Base-by-base conservation (phyloP, 139 green algal species). In the Yamagishiella unicocca region DNA sequence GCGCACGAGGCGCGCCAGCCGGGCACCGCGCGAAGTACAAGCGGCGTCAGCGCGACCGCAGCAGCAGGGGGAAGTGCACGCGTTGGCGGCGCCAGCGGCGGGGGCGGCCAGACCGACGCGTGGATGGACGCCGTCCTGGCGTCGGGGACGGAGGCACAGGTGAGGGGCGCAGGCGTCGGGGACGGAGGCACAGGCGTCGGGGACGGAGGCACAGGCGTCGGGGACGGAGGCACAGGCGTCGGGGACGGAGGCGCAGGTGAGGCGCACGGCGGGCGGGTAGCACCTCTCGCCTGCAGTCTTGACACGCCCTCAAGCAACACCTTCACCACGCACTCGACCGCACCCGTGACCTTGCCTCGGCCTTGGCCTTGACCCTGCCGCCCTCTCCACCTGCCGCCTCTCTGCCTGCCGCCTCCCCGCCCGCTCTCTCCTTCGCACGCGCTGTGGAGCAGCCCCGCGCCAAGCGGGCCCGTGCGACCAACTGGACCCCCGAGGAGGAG, bases 401-500 rank as follows among this genome's bases (percentile, higher is more conserved):
- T 42, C 29, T 72, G n/a, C 37, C 10, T n/a, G 5, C 67, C 67
- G 10, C 35, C 2, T 46, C 5, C 9, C 35, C 29, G 17, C 19
- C 17, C 35, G 21, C 37, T 75, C 29, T 50, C 37, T 29, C 22
- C 7, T 72, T 72, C 21, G 8, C 62, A n/a, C n/a, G n/a, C n/a
- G n/a, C n/a, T n/a, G n/a, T 80, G 43, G 43, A 29, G 27, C n/a
- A 62, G 72, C 72, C 29, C 40, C 43, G 27, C 17, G 25, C 33
- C 58, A 85, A 85, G 43, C 79, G 79, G 1, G 9, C 24, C 1
- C 61, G 61, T 4, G 38, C 29, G 40, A 35, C 14, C 61, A 24
- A 10, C 17, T 85, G 79, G 79, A 76, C 40, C 5, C 37, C 58
- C 25, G 79, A 85, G 5, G 79, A 85, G 79, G 79, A 85, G 79